Percentiles rank a stretch among this genome's conserved stretches.
Conservation (phyloP, 306 rosid species). For the Rosa rugosa region DNA sequence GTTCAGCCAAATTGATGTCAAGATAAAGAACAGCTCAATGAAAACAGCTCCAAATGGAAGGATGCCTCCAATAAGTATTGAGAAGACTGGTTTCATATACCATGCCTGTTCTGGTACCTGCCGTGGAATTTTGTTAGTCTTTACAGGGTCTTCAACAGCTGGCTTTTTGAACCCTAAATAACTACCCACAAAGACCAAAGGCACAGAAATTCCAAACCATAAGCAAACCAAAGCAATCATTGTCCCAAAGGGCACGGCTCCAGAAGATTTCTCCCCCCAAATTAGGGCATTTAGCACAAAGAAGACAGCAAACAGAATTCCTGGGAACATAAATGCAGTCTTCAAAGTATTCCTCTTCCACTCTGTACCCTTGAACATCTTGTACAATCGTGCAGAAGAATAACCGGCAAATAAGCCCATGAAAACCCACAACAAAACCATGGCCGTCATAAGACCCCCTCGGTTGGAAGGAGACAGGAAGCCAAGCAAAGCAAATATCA, state of each 20-base stretch:
- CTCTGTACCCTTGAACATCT: constrained; percentile 97
- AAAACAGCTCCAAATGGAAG: constrained; percentile 99
- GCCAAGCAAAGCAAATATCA: constrained; percentile 97
- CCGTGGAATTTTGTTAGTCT: constrained; percentile 96
- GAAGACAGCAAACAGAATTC: constrained; percentile 82
- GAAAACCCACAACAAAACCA: constrained; percentile 99
- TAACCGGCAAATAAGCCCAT: constrained; percentile 99
- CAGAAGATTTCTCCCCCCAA: constrained; percentile 98
- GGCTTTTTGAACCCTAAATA: constrained; percentile 95
- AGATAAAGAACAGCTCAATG: constrained; percentile 95
- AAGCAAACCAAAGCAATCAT: constrained; percentile 94
- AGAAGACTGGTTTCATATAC: constrained; percentile 95
- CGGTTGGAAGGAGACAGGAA: constrained; percentile 98
- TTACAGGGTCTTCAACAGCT: constrained; percentile 92
- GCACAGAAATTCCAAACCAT: constrained; percentile 98
- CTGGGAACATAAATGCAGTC: constrained; percentile 98
- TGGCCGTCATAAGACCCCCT: constrained; percentile 99
- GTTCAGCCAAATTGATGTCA: constrained; percentile 98
- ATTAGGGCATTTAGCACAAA: constrained; percentile 90
- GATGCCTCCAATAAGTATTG: constrained; percentile 94
- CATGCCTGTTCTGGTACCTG: constrained; percentile 99
- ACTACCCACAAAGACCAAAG: constrained; percentile 95
- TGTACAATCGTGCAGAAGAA: constrained; percentile 94
- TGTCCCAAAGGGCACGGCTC: constrained; percentile 98
- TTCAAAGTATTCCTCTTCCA: constrained; percentile 97